Evolutionary conservation across 2,329 filamentous ascomycete species (phyloP), one percentile per base, ranked within the genome.

Genomic region (Didymosphaeria variabile): DNA sequence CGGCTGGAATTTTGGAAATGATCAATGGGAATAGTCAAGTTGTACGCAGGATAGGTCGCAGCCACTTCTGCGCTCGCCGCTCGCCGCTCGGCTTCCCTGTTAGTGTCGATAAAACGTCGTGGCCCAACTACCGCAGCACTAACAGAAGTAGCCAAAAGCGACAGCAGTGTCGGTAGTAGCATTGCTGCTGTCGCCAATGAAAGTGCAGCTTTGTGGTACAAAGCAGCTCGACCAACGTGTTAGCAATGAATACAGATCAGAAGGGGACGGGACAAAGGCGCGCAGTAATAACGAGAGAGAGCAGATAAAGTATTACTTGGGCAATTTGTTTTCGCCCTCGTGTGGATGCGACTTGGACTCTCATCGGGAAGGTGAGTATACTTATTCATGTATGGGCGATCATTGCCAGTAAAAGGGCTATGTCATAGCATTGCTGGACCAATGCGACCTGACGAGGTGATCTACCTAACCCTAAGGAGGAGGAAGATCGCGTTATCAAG

Each of bases 1-100:
- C 83, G 81, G 3, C 87, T 86, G 55, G 93, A 89, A 71, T 94
- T 92, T 78, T 91, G 91, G 79, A 95, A 96, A 72, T 95, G 91
- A 76, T 97, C 92, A 38, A 96, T 82, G 23, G 44, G 44, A 46
- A 46, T 46, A 19, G 44, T 26, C 8, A 46, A 19, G 13, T 0
- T 86, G 86, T 2, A 86, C 82, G 0, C 44, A 26, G 44, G 44
- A 46, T 46, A 46, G n/a, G 44, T 21, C 21, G 44, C 19, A 29
- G 44, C 44, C 13, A 26, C 19, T 26, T 10, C 19, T 46, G 19
- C 44, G 44, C 44, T 46, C 44, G 13, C 44, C 6, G 44, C 44
- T 46, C 21, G 44, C 5, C 26, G 44, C 23, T 19, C 4, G 19
- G 2, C 44, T 46, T 46, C 44, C 21, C 44, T 5, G 8, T 46